These are phyloP conservation scores for Colletotrichum destructivum DNA, from an alignment of 2,329 filamentous ascomycete species.

Conservation along the genomic window DNA sequence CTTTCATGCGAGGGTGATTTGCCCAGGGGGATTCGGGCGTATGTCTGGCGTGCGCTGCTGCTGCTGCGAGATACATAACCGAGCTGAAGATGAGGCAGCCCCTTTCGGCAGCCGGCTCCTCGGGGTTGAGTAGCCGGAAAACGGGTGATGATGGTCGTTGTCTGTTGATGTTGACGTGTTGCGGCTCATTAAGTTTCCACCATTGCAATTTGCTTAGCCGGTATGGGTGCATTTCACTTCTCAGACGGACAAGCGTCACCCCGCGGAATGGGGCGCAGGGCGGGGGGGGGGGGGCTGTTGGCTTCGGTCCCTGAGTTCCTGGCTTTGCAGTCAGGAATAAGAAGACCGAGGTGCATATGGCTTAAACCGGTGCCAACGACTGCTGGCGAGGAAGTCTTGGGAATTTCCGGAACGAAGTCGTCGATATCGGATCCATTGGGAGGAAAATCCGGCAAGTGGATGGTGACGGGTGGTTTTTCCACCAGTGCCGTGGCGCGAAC, in stretches of 20 bases:
- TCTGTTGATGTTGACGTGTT: constrained; percentile 3
- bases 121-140: constrained; percentile 35
- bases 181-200: constrained; percentile 16
- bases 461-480: constrained; percentile 22
- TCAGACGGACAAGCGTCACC: constrained; percentile 37
- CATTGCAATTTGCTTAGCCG: no score
- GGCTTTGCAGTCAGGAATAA: constrained; percentile 1
- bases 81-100: constrained; percentile 3
- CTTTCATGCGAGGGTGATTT: constrained; percentile 1
- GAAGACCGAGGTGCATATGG: constrained; percentile 38
- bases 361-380: background rate
- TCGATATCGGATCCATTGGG: constrained; percentile 16
- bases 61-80: constrained; percentile 11
- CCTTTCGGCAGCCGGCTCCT: constrained; percentile 17
- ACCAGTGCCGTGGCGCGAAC: constrained; percentile 20
- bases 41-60: background rate
- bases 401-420: constrained; percentile 25
- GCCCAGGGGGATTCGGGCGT: background rate
- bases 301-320: constrained; percentile 14
- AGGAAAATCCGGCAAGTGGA: constrained; percentile 13
- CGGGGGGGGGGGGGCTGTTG: background rate
- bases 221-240: background rate
- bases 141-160: constrained; percentile 5
- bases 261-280: constrained; percentile 21
- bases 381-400: background rate